Percentiles rank a stretch among this genome's conserved stretches.
Evolutionary conservation across 2,329 filamentous ascomycete genomes (phyloP).

Genomic region (Cryphonectria parasitica): DNA sequence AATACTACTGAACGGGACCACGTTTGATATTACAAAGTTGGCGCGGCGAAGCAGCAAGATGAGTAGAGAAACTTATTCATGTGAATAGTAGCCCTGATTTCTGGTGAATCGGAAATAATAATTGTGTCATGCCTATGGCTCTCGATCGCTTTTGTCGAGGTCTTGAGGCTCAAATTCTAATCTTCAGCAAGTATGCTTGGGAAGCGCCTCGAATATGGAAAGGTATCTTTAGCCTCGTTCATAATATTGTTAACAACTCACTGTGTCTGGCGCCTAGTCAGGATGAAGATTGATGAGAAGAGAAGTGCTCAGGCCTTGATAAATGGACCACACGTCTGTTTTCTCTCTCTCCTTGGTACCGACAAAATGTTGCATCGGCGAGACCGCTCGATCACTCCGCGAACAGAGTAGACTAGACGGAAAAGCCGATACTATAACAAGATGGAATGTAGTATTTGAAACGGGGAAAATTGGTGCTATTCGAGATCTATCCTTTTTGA

Average conservation of each 20-base stretch:
- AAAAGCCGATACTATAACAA: neutral
- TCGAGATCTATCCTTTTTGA: neutral
- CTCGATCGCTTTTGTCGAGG: too few relatives aligned
- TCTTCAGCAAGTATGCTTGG: too few relatives aligned
- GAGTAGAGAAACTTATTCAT: neutral
- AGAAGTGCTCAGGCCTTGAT: neutral
- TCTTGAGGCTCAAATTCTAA: too few relatives aligned
- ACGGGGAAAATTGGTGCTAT: neutral
- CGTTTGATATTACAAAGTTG: neutral
- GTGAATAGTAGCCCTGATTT: too few relatives aligned
- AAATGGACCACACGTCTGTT: neutral
- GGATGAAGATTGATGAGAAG: neutral
- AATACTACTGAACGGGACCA: neutral
- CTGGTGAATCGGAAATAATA: too few relatives aligned
- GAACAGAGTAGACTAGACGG: neutral
- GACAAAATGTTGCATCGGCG: neutral
- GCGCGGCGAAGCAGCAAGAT: neutral
- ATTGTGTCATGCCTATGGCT: too few relatives aligned
- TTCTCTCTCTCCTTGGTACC: neutral
- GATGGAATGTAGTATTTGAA: neutral
- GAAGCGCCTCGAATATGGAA: too few relatives aligned
- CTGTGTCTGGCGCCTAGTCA: too few relatives aligned
- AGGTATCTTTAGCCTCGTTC: too few relatives aligned
- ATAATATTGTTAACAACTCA: too few relatives aligned
- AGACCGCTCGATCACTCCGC: neutral